Evolutionary conservation across 2,329 filamentous ascomycete species (phyloP), one percentile per base, ranked within the genome.

Genomic region (Ophiostoma ulmi): DNA sequence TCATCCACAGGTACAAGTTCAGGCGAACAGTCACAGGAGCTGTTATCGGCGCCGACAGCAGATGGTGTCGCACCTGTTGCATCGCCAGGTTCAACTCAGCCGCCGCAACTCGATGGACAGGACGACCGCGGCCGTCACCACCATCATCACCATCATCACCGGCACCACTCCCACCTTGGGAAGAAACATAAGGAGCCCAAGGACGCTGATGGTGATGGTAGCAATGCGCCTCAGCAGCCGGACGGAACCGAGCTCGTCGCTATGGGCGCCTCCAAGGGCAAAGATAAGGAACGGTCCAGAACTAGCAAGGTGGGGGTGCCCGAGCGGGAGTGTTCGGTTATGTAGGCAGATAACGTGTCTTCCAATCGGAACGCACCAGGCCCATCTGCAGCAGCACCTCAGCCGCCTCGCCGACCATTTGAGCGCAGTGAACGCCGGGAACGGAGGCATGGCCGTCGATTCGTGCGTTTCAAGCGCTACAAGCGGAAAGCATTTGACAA

Each of bases 321-420:
- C 1, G 77, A 78, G 69, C 74, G 77, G 66, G 77, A 78, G 72
- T 78, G 77, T 69, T 68, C 73, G 6, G 73, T 79, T n/a, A 78
- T 78, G 76, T 79, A 72, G 69, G 39, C 36, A 14, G 52, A 41
- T 20, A 5, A 11, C 22, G 4, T 22, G 31, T 17, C 26, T 44
- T 22, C 22, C 65, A 63, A 17, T 35, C 58, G 11, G 58, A 10
- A 35, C 22, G 5, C 22, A 63, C 26, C 58, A 63, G 22, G 1
- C 26, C 13, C 26, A 7, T 17, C 58, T 35, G 26, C 22, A n/a
- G 20, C 48, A 26, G 63, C 11, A 48, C 31, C 31, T 26, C 35
- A 38, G 39, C 17, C 11, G 63, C 17, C 20, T 22, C 36, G 64
- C 6, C 36, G 64, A 26, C 36, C 65, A 14, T 44, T 41, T 8